A percentile compares a stretch with the other conserved stretches of the same genome.
Conservation (phyloP, 2,329 filamentous ascomycete species). For the Tolypocladium nubicola region DNA sequence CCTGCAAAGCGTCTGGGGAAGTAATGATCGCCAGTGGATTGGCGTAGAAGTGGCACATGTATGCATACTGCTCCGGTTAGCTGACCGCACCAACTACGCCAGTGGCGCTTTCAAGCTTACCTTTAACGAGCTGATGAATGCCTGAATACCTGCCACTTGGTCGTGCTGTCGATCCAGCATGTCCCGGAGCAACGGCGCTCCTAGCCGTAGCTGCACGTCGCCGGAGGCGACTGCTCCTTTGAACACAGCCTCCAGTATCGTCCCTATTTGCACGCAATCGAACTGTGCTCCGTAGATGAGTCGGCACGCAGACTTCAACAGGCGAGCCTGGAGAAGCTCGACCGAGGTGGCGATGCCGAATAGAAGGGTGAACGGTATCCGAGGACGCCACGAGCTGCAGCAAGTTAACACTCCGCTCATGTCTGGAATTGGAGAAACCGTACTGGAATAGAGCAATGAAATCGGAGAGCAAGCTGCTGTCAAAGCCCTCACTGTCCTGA, state of each 20-base stretch:
- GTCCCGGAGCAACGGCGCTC: slow-evolving; percentile 49
- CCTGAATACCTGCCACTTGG: slow-evolving; percentile 65
- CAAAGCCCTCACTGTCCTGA: slow-evolving; percentile 76
- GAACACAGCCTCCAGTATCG: slow-evolving; percentile 65
- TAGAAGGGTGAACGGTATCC: slow-evolving; percentile 66
- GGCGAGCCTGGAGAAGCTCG: slow-evolving; percentile 64
- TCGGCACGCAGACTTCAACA: slow-evolving; percentile 58
- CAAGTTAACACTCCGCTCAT: slow-evolving; percentile 15
- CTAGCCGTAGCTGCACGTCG: slow-evolving; percentile 49
- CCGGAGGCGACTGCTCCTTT: slow-evolving; percentile 49
- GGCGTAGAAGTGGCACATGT: slow-evolving; percentile 79
- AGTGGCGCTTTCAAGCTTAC: slow-evolving; percentile 23
- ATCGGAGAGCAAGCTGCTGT: slow-evolving; percentile 60
- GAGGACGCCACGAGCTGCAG: slow-evolving; percentile 53
- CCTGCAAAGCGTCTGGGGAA: slow-evolving; percentile 13
- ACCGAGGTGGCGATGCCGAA: slow-evolving; percentile 76
- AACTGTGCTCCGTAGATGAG: slow-evolving; percentile 63
- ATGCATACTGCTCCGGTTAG: slow-evolving; percentile 50
- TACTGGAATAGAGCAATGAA: slow-evolving; percentile 59
- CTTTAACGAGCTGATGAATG: slow-evolving; percentile 60
- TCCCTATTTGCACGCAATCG: slow-evolving; percentile 62
- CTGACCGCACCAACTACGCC: background rate
- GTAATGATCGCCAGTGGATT: slow-evolving; percentile 62
- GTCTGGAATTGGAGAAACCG: slow-evolving; percentile 7
- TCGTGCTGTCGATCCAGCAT: slow-evolving; percentile 65